phyloP scores from a whole-genome alignment of 306 rosid genomes.

The Cucumis hystrix region DNA sequence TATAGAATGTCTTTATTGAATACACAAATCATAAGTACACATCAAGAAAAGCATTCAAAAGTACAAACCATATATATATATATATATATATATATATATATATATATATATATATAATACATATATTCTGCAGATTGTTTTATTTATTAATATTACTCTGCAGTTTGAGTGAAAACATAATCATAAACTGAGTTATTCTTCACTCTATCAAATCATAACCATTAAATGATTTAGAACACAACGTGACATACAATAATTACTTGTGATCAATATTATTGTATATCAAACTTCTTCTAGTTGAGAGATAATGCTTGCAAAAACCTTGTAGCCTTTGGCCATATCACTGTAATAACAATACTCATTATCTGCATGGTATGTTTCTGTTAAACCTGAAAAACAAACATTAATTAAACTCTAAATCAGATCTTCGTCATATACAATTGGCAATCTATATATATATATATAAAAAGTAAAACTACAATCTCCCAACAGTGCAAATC shows the following conservation, averaged over 20 bases:
- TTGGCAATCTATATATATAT: too few species aligned
- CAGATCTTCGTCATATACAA: neutral
- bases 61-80: neutral
- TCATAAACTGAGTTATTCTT: neutral
- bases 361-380: constrained; percentile 79
- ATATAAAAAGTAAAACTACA: too few species aligned
- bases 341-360: constrained; percentile 79
- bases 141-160: neutral
- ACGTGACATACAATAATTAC: too few species aligned
- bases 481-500: too few species aligned
- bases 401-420: neutral
- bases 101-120: neutral
- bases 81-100: neutral
- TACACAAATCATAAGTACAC: neutral
- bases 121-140: neutral
- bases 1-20: neutral
- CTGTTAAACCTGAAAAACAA: constrained; percentile 57
- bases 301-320: constrained; percentile 53
- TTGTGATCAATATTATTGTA: too few species aligned
- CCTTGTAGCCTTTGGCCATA: constrained; percentile 74
- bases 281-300: constrained; percentile 45
- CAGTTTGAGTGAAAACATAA: neutral
- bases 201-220: neutral
- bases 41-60: neutral
- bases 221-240: neutral